Percentiles rank a stretch among this genome's conserved stretches.
Conservation (phyloP, 305 asterid genomes). For the Fraxinus ornus region DNA sequence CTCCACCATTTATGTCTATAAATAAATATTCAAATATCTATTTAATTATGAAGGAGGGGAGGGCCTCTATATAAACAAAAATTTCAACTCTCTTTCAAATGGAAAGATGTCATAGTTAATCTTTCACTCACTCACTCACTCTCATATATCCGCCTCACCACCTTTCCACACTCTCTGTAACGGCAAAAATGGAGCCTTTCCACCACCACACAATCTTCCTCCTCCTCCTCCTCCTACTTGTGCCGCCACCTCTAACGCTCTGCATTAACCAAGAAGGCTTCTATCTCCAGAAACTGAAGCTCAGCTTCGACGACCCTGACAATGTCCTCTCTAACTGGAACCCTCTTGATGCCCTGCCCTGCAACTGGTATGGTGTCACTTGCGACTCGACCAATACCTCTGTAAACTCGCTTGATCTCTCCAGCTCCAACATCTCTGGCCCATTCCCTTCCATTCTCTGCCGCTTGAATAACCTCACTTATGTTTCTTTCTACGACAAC, state of each 20-base stretch:
- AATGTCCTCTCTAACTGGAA: conserved; percentile 65
- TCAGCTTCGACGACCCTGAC: conserved; percentile 71
- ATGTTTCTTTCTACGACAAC: conserved; percentile 64
- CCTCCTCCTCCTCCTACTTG: conserved; percentile 26
- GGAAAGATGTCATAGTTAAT: conserved; percentile 38
- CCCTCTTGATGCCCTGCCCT: conserved; percentile 56
- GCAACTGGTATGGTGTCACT: conserved; percentile 75
- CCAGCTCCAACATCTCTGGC: conserved; percentile 74
- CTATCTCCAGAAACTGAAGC: conserved; percentile 59
- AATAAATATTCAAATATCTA: too few relatives aligned
- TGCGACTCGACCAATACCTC: conserved; percentile 50
- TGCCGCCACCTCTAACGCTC: conserved; percentile 29
- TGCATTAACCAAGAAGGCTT: conserved; percentile 66
- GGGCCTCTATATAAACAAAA: conserved; percentile 16
- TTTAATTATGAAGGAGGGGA: background rate
- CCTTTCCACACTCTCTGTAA: conserved; percentile 16
- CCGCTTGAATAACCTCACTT: conserved; percentile 47
- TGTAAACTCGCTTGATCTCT: conserved; percentile 66
- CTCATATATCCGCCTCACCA: conserved; percentile 19
- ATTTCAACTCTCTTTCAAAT: conserved; percentile 26
- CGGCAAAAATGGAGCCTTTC: conserved; percentile 36
- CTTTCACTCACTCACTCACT: background rate
- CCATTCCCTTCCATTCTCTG: conserved; percentile 78
- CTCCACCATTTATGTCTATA: too few relatives aligned
- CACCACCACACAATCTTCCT: conserved; percentile 19